Evolutionary conservation across 129 eudicot species (phyloP).

Genomic region (Rutidosis leptorrhynchoides): DNA sequence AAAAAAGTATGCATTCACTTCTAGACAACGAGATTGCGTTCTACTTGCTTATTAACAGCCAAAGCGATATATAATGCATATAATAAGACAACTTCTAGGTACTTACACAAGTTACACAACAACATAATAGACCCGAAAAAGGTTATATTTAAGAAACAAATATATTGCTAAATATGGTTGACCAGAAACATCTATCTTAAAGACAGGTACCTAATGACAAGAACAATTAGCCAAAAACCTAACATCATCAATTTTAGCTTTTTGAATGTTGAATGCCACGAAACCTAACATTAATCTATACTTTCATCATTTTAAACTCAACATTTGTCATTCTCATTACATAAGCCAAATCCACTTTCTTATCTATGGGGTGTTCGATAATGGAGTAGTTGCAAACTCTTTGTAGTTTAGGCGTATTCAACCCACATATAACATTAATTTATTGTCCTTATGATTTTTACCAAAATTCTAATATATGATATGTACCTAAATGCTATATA

Average conservation of each 20-base stretch:
- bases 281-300: slow-evolving; percentile 21
- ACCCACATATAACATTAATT: slow-evolving; percentile 6
- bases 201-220: slow-evolving; percentile 24
- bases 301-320: slow-evolving; percentile 20
- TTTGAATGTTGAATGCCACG: slow-evolving; percentile 38
- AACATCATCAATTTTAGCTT: slow-evolving; percentile 33
- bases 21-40: not conserved
- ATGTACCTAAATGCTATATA: not conserved
- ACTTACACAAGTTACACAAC: not conserved
- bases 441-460: not conserved
- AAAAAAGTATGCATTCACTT: not conserved
- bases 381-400: slow-evolving; percentile 61
- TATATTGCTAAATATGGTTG: slow-evolving; percentile 10
- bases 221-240: slow-evolving; percentile 31
- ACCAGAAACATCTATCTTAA: slow-evolving; percentile 13
- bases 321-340: slow-evolving; percentile 37
- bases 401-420: slow-evolving; percentile 16
- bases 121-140: slow-evolving; percentile 3
- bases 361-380: slow-evolving; percentile 37
- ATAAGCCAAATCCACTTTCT: slow-evolving; percentile 62
- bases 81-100: not conserved
- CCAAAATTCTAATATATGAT: not conserved
- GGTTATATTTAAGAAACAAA: slow-evolving; percentile 12
- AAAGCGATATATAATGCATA: not conserved
- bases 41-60: not conserved